Base-by-base conservation (phyloP, 208 protist genomes). In the Acanthamoeba royreba region DNA sequence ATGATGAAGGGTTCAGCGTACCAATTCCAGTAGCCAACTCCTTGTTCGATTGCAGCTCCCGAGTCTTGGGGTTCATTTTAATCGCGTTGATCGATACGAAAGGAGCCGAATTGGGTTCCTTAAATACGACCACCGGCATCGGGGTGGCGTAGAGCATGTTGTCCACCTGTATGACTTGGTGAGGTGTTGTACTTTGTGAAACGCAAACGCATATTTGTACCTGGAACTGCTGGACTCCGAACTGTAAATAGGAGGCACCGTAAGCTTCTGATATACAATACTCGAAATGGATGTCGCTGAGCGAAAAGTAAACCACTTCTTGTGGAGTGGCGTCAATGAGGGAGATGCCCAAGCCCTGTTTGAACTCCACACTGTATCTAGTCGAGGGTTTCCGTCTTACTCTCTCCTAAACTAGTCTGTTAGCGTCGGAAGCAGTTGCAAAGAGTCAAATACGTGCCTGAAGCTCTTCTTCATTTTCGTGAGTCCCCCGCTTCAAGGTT, bases 71-170 rank as follows among this genome's bases (percentile, higher is more conserved):
- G 42, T 47, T 81, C 2, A 33, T 40, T 33, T 92, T 92, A 28
- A 92, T 43, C 13, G 69, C 69, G 11, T 33, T 28, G 17, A 74
- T 43, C n/a, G 35, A 17, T 9, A 92, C 38, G 69, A 92, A 92
- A 22, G 87, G 87, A n/a, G 40, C 42, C 4, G 45, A 28, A 22
- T 92, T 83, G 15, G 42, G 87, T 22, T 92, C 58, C 42, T 81
- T 74, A 45, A 63, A 77, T 22, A 92, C 52, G 35, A 94, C 92
- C 42, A 94, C 63, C 31, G 92, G 83, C 19, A 69, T 43, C 19
- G 72, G 92, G 22, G 92, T 88, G 7, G 43, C 42, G 33, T 72
- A 88, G 46, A 94, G 74, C 61, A 69, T 47, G 92, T 94, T 94
- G 43, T 94, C 92, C 33, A 94, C 43, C 83, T 93, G 91, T 45